Evolutionary conservation across 1,139 yeast genomes (phyloP), one percentile per base, ranked within the genome.

Genomic region (Hansenula sp.): DNA sequence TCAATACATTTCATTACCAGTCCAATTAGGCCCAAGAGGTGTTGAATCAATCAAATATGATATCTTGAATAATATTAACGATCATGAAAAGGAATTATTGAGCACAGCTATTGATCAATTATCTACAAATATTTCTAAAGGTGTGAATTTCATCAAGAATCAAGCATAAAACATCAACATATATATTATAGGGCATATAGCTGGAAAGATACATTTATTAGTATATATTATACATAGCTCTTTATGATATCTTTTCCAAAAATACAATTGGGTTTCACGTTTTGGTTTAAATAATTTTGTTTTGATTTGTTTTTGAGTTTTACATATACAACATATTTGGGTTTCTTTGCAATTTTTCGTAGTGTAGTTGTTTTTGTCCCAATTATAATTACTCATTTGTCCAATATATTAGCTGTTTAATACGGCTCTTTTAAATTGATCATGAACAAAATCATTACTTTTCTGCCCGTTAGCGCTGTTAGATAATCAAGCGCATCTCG

Each of bases 1-100:
- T 52, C 71, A 71, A 29, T 83, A 74, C 68, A 80, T 84, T 67
- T 76, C 90, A 31, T 71, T 84, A 53, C 87, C 86, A 61, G 78
- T 82, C 49, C 71, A 75, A 50, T 71, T 83, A 54, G 79, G 77
- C 47, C 67, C 66, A 42, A 71, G 72, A 41, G 91, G 91, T 67
- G 74, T 81, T 51, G 67, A 71, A 57, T 66, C 68, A 44, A 67
- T 84, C 49, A 81, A 84, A 65, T 55, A 64, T 45, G 59, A 60
- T 18, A 67, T 74, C 47, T 72, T 83, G 61, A 76, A 77, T 48
- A 71, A 73, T 50, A 69, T 81, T 62, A 71, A 77, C 55, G 62
- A 59, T 47, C 74, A 76, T 63, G 91, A 84, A 70, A 75, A 71
- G 59, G 81, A 72, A 55, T 66, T 80, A 65, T 73, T 81, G 52